Conservation (phyloP, 148 eudicot species). For the Arbutus unedo region DNA sequence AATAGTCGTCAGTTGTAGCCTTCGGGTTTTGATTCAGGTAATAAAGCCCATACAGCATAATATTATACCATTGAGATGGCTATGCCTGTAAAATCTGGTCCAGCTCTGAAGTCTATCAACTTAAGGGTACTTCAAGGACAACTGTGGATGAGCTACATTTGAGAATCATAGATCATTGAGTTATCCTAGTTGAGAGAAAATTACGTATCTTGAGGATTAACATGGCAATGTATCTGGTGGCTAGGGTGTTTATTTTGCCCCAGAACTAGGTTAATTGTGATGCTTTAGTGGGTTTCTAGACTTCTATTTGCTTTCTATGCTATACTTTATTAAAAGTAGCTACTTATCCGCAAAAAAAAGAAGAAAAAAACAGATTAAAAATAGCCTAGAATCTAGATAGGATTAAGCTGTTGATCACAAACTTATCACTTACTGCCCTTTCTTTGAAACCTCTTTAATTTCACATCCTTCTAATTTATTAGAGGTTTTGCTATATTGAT, state of each 20-base stretch:
- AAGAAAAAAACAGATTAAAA: neutral
- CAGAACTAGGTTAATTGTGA: constrained; percentile 1
- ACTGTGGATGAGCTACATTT: neutral
- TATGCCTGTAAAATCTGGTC: neutral
- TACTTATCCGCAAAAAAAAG: neutral
- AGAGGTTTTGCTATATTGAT: neutral
- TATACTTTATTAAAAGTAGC: neutral
- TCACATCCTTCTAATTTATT: neutral
- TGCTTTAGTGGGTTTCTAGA: neutral
- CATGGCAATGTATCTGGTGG: neutral
- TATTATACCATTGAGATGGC: neutral
- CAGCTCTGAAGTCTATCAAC: neutral
- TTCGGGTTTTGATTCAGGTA: neutral
- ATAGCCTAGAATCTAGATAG: neutral
- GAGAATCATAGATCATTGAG: neutral
- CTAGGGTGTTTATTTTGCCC: neutral
- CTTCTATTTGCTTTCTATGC: neutral
- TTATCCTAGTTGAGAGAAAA: neutral
- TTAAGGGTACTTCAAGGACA: neutral
- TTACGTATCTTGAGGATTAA: neutral
- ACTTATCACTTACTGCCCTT: neutral
- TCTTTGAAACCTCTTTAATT: neutral
- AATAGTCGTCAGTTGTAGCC: neutral
- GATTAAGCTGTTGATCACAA: neutral
- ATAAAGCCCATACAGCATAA: neutral